Evolutionary conservation across 768 basidiomycete species (phyloP).

Genomic region (Pholiota molesta): DNA sequence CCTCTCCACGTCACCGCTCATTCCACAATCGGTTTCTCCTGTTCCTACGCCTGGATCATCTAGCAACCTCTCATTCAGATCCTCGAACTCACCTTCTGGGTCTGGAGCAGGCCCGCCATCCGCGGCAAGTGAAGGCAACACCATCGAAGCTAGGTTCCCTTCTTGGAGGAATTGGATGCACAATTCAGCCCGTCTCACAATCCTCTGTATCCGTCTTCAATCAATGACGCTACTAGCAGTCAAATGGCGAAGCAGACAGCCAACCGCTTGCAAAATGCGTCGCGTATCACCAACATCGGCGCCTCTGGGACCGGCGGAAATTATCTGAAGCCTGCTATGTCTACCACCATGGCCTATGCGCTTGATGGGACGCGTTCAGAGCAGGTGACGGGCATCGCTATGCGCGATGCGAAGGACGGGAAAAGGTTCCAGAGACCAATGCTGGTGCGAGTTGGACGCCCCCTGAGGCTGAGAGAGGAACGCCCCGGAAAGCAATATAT

Average conservation of each 20-base stretch:
- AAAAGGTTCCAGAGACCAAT: conserved; percentile 4
- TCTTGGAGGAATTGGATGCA: conserved; percentile 85
- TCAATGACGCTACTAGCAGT: conserved; percentile 20
- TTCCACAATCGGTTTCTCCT: conserved; percentile 35
- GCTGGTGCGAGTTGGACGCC: neutral
- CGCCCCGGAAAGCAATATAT: neutral
- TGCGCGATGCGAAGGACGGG: conserved; percentile 42
- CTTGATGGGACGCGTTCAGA: conserved; percentile 54
- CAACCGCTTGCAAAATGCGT: neutral
- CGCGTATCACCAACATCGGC: conserved; percentile 4
- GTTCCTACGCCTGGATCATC: conserved; percentile 28
- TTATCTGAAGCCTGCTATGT: conserved; percentile 25
- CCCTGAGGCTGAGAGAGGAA: neutral
- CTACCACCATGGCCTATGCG: conserved; percentile 24
- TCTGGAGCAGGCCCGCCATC: conserved; percentile 31
- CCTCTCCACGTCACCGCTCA: conserved; percentile 27
- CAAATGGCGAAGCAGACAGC: conserved; percentile 5
- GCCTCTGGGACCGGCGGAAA: conserved; percentile 20
- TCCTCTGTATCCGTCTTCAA: conserved; percentile 27
- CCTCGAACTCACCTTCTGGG: conserved; percentile 32
- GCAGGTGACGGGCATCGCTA: conserved; percentile 56
- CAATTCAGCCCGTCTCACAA: conserved; percentile 25
- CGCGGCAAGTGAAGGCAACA: conserved; percentile 38
- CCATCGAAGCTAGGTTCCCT: conserved; percentile 79
- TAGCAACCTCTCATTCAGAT: conserved; percentile 34